Conservation (phyloP, 2,329 filamentous ascomycete genomes). For the Penicillium fuscoglaucum region DNA sequence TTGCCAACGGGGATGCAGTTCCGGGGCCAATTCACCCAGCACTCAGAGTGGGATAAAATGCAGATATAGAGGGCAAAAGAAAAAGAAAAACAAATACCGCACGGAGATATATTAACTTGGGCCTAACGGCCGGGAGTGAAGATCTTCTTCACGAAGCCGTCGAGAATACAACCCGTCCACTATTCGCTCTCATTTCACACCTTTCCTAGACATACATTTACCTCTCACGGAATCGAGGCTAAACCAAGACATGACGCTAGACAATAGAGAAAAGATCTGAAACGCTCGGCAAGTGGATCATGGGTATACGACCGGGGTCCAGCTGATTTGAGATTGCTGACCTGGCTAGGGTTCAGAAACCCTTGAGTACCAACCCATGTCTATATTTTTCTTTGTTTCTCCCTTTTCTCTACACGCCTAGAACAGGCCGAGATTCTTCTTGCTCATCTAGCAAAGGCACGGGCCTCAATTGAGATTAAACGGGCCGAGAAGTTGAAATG, state of each 20-base stretch:
- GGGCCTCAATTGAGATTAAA: conserved; percentile 7
- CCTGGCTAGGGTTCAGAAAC: conserved; percentile 21
- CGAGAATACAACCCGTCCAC: conserved; percentile 1
- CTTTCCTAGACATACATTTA: conserved; percentile 1
- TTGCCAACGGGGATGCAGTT: conserved; percentile 9
- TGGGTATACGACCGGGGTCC: not conserved
- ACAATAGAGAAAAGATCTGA: conserved; percentile 20
- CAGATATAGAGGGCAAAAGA: not conserved
- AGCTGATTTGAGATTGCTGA: conserved; percentile 16
- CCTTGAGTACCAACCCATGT: conserved; percentile 18
- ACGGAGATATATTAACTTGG: not conserved
- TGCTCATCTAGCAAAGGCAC: not conserved
- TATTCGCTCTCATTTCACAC: conserved; percentile 7
- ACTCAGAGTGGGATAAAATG: not conserved
- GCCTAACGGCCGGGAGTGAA: not conserved
- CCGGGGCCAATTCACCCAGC: conserved; percentile 2
- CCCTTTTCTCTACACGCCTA: not conserved
- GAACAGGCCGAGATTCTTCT: not conserved
- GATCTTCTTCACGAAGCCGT: not conserved
- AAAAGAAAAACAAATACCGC: not conserved
- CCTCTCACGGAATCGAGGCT: conserved; percentile 12
- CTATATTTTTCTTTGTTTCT: conserved; percentile 5
- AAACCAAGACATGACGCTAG: conserved; percentile 8
- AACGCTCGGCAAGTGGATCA: conserved; percentile 26
- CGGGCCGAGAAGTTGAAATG: conserved; percentile 11